Conservation (phyloP, 305 asterid genomes). For the Caryopteris hybrid region DNA sequence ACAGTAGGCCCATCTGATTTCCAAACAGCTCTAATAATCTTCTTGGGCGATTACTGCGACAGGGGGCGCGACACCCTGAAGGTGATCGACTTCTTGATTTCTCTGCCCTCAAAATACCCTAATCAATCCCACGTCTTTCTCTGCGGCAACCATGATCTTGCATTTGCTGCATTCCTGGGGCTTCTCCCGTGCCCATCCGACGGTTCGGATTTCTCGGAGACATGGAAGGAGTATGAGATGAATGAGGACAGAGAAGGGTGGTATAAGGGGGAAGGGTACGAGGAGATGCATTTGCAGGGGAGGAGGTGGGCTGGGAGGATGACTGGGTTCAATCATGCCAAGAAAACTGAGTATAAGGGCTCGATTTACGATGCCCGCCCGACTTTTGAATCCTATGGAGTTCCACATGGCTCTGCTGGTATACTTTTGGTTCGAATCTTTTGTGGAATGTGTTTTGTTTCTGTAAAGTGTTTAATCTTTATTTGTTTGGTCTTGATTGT, state of each 20-base stretch:
- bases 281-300: conserved; percentile 87
- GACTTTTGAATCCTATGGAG: conserved; percentile 82
- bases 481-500: no score
- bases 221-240: conserved; percentile 80
- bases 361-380: conserved; percentile 83
- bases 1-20: conserved; percentile 51
- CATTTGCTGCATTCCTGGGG: conserved; percentile 79
- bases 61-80: conserved; percentile 61
- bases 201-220: conserved; percentile 63
- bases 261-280: conserved; percentile 75
- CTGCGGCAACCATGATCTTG: conserved; percentile 87
- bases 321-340: conserved; percentile 52
- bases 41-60: conserved; percentile 94
- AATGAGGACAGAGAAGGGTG: conserved; percentile 82
- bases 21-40: conserved; percentile 57
- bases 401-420: conserved; percentile 90
- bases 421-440: not conserved
- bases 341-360: conserved; percentile 66
- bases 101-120: conserved; percentile 71
- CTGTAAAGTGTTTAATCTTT: no score
- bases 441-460: no score
- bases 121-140: conserved; percentile 75
- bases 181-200: conserved; percentile 67
- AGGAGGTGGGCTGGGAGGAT: conserved; percentile 94
- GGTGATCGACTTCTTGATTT: conserved; percentile 68